These are phyloP conservation scores for Marasmius tenuissimus DNA, from an alignment of 1,284 basidiomycete genomes.

Conservation along the genomic window DNA sequence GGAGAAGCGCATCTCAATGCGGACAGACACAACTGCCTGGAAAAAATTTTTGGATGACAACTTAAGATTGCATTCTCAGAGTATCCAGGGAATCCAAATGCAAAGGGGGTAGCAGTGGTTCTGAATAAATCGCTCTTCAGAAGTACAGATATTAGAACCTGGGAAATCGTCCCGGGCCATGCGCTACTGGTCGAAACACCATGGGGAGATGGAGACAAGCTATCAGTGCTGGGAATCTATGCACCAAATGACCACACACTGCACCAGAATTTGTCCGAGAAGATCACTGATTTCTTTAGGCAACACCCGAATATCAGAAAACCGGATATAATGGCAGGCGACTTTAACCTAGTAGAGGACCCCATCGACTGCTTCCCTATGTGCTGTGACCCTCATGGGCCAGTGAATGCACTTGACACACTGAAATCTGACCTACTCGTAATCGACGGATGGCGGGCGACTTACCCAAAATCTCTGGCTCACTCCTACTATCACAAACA, in stretches of 20 bases:
- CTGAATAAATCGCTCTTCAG: not conserved
- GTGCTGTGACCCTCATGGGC: constrained; percentile 6
- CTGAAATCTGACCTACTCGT: constrained; percentile 18
- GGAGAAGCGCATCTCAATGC: constrained; percentile 27
- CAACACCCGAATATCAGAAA: not conserved
- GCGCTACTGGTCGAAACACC: constrained; percentile 4
- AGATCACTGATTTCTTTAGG: constrained; percentile 11
- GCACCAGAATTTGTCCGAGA: constrained; percentile 21
- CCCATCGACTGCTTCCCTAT: constrained; percentile 16
- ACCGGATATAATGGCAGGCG: constrained; percentile 16
- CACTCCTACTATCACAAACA: constrained; percentile 21
- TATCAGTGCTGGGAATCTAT: constrained; percentile 20
- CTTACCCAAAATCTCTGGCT: constrained; percentile 18
- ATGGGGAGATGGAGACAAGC: constrained; percentile 6
- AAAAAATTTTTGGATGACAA: constrained; percentile 5
- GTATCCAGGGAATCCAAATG: not conserved
- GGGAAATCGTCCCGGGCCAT: constrained; percentile 1
- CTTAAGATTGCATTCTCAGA: constrained; percentile 7
- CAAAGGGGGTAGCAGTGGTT: not conserved
- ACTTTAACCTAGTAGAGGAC: constrained; percentile 19
- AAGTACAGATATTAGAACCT: not conserved
- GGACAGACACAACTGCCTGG: not conserved
- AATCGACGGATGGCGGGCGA: constrained; percentile 28
- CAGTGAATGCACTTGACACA: constrained; percentile 13
- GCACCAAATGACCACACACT: constrained; percentile 18